Base-by-base conservation (phyloP, 768 basidiomycete species). In the Terana coerulea region DNA sequence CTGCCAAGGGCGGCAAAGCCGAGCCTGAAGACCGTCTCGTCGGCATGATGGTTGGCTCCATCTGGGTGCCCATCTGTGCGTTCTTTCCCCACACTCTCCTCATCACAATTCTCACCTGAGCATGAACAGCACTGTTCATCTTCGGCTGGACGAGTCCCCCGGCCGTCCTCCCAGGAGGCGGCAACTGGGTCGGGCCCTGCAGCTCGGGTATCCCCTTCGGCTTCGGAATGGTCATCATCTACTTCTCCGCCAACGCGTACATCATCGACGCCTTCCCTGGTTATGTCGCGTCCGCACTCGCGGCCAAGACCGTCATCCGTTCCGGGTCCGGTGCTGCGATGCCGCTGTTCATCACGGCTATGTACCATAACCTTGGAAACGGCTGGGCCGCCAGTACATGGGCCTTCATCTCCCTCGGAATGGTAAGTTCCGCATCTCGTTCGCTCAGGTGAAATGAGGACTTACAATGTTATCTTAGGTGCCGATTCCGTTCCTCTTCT, bases 131-230 rank as follows among this genome's bases (percentile, higher is more conserved):
- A 3, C 60, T 74, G 41, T 74, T 75, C 65, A 70, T 72, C 64
- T 70, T 75, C 53, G 71, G 70, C 36, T 72, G 71, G 71, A 71
- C 71, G n/a, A 62, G 64, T 28, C 69, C 71, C n/a, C 68, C 66
- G 11, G 54, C 56, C 29, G 66, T 68, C 50, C 46, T 60, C 35
- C 67, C 71, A 25, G 64, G 65, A 2, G 69, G 68, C 31, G 70
- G 67, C 9, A 62, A 67, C 50, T 71, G 69, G 69, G 67, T 71
- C 34, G 71, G 70, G 3, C 69, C 70, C 21, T 62, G 62, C 31
- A 60, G 59, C 12, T 60, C 69, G 8, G 72, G 72, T 35, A 64
- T 69, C 47, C 68, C 69, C 25, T 70, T 72, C 64, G 71, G 69
- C 28, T 69, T 69, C 37, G 69, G 67, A 40, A 68, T 72, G 67